Percentiles rank a stretch among this genome's conserved stretches.
phyloP scores from a whole-genome alignment of 2,329 filamentous ascomycete species.

The Neofusicoccum parvum region DNA sequence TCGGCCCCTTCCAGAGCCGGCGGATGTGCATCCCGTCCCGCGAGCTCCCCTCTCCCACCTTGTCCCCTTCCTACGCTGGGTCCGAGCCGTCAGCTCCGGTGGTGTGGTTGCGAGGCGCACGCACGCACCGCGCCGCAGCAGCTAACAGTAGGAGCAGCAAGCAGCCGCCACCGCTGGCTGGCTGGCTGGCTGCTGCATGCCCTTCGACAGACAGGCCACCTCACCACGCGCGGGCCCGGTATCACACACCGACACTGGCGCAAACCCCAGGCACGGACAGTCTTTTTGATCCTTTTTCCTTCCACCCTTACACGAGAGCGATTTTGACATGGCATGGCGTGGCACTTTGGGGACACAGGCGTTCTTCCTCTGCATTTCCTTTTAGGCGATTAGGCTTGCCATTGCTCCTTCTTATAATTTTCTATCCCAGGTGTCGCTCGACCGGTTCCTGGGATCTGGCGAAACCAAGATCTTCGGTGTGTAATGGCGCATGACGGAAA shows the following conservation, averaged over 20 bases:
- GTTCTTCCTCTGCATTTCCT: not conserved
- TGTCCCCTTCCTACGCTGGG: too few relatives aligned
- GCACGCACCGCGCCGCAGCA: constrained; percentile 6
- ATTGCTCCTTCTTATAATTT: not conserved
- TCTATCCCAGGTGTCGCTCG: too few relatives aligned
- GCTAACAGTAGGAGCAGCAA: not conserved
- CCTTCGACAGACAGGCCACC: constrained; percentile 5
- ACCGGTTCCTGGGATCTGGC: too few relatives aligned
- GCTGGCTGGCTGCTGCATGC: constrained; percentile 2
- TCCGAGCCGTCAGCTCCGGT: not conserved
- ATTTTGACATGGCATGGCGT: not conserved
- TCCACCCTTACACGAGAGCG: not conserved
- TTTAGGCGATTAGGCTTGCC: not conserved
- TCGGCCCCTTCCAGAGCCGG: not conserved
- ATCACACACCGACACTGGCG: constrained; percentile 1
- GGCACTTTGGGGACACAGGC: not conserved
- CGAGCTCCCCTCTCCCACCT: not conserved
- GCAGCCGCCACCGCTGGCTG: constrained; percentile 8
- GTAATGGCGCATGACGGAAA: too few relatives aligned
- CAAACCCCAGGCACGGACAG: constrained; percentile 2
- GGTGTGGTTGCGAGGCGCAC: constrained; percentile 6
- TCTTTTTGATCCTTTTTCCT: not conserved
- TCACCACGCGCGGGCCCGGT: not conserved
- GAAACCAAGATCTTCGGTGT: not conserved
- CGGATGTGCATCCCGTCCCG: not conserved